Percentiles rank a stretch among this genome's conserved stretches.
Evolutionary conservation across 441 rosid species (phyloP).

Genomic region (Corymbia calophylla): DNA sequence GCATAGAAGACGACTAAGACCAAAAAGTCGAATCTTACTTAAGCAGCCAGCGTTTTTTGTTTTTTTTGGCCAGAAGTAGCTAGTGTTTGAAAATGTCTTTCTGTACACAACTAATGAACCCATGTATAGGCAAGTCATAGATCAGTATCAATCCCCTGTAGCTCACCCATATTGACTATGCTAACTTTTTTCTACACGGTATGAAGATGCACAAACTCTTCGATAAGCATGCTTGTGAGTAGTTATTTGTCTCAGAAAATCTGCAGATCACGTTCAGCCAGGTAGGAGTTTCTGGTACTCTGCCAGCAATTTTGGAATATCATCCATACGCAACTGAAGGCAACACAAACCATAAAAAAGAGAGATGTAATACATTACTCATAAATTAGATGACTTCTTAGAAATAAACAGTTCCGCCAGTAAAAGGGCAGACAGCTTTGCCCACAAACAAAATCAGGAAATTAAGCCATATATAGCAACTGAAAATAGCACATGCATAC

Average conservation of each 20-base stretch:
- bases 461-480: neutral
- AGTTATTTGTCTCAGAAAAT: neutral
- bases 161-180: neutral
- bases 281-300: conserved; percentile 56
- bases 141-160: neutral
- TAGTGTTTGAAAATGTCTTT: neutral
- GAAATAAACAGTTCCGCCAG: neutral
- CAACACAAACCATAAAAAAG: neutral
- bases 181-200: neutral
- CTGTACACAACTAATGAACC: neutral
- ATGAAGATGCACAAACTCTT: neutral
- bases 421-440: neutral
- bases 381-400: neutral
- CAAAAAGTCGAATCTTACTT: neutral
- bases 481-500: neutral
- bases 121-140: neutral
- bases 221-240: neutral
- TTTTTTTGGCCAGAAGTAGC: neutral
- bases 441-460: neutral
- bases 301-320: conserved; percentile 65
- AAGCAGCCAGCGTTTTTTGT: neutral
- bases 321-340: conserved; percentile 74
- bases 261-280: conserved; percentile 10
- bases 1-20: neutral
- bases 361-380: neutral